Base-by-base conservation (phyloP, 768 basidiomycete genomes). In the Mycena crocata region DNA sequence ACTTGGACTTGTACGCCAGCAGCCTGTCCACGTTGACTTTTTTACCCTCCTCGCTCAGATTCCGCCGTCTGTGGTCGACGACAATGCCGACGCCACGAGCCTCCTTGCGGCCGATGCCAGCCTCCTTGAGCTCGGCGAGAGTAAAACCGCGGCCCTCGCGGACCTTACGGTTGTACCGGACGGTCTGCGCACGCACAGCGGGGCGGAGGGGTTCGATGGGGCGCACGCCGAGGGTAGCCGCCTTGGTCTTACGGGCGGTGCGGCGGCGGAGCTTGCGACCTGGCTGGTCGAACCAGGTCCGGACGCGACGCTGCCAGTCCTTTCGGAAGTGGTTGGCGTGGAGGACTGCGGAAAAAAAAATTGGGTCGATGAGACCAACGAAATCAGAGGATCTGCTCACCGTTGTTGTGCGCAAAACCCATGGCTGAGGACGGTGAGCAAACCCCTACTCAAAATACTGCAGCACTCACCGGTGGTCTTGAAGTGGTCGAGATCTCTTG, bases 201-300 rank as follows among this genome's bases (percentile, higher is more conserved):
- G 97, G 97, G 76, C 97, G 95, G 75, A 99, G 94, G 80, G 92
- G 92, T 68, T 89, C 85, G 70, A 95, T 89, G 48, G 94, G 98
- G 77, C 95, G 94, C 70, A 95, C 94, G 73, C 98, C 98, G 62
- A 98, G 92, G 67, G 89, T 80, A 49, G 95, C 88, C 62, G 95
- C 95, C 85, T 98, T 99, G 73, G 85, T 84, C 82, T 95, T 92
- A 83, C 98, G 94, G 46, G 96, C 95, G 50, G 85, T 90, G 79
- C 98, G 93, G 79, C 98, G 89, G 80, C 94, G 93, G 80, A 96
- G 93, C 85, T 99, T 99, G 79, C 94, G 93, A 52, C 96, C 97
- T 62, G 98, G 95, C 84, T 99, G 98, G 86, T 99, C 93, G 80
- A 99, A 99, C 96, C 96, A 96, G 78, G 95, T 97, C 82, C 92